Percentiles rank a stretch among this genome's conserved stretches.
Evolutionary conservation across 805 yeast species (phyloP).

Genomic region (Suhomyces canberraensis): DNA sequence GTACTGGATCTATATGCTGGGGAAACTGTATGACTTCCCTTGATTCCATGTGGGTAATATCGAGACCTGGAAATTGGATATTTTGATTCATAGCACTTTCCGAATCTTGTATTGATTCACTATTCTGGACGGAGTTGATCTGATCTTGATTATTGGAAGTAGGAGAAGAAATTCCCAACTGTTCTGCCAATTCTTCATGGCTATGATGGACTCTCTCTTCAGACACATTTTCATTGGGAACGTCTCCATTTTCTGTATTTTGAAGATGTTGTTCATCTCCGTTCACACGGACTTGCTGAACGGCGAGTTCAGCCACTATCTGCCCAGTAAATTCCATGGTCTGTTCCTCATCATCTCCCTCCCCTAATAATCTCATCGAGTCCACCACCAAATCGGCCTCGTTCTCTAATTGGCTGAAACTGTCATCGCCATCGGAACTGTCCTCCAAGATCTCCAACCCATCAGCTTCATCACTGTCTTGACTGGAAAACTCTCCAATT

Average conservation of each 20-base stretch:
- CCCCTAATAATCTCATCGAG: background rate
- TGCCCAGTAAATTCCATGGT: slow-evolving; percentile 27
- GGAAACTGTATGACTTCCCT: background rate
- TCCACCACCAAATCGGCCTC: slow-evolving; percentile 1
- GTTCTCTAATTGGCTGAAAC: slow-evolving; percentile 1
- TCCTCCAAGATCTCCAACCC: slow-evolving; percentile 19
- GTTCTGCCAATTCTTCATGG: too few species aligned
- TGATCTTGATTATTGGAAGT: too few species aligned
- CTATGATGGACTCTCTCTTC: too few species aligned
- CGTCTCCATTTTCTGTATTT: too few species aligned
- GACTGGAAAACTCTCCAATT: slow-evolving; percentile 15
- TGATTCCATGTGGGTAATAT: too few species aligned
- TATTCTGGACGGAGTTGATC: too few species aligned
- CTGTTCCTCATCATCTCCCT: slow-evolving; percentile 15
- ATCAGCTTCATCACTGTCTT: slow-evolving; percentile 1
- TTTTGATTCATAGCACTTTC: too few species aligned
- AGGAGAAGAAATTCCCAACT: background rate
- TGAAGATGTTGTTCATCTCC: too few species aligned
- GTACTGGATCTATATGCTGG: background rate
- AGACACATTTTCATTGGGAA: too few species aligned
- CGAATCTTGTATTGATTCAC: too few species aligned
- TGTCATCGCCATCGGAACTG: slow-evolving; percentile 20
- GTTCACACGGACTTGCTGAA: too few species aligned
- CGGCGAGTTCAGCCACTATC: background rate
- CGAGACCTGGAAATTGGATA: too few species aligned